Percentiles rank a stretch among this genome's conserved stretches.
Conservation (phyloP, 164 flowering plant genomes). For the Litsea cubeba region DNA sequence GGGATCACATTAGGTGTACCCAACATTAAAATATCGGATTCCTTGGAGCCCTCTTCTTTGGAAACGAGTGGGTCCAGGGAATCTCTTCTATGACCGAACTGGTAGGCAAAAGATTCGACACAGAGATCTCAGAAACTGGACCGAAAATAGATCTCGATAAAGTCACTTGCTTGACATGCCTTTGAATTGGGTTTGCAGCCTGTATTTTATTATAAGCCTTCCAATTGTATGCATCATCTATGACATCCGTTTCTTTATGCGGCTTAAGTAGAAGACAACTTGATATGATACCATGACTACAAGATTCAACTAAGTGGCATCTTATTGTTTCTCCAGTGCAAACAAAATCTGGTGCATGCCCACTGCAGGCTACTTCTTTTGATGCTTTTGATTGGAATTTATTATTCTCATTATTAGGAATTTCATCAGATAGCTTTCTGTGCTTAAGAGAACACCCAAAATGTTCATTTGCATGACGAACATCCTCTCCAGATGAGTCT, state of each 20-base stretch:
- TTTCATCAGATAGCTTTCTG: conserved; percentile 32
- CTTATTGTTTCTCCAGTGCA: conserved; percentile 15
- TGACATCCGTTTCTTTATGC: conserved; percentile 11
- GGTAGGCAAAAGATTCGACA: not conserved
- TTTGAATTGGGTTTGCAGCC: conserved; percentile 11
- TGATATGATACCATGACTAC: conserved; percentile 38
- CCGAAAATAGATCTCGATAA: conserved; percentile 33
- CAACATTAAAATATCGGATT: conserved; percentile 21
- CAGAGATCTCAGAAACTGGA: conserved; percentile 14
- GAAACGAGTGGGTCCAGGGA: conserved; percentile 8
- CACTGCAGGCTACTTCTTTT: conserved; percentile 19
- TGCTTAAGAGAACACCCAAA: conserved; percentile 27
- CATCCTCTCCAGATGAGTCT: conserved; percentile 23
- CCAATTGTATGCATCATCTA: not conserved
- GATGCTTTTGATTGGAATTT: conserved; percentile 16
- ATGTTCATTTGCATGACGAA: conserved; percentile 14
- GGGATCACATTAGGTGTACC: conserved; percentile 16
- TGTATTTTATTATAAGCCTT: conserved; percentile 16
- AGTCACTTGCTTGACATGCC: conserved; percentile 18
- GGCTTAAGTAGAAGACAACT: conserved; percentile 45
- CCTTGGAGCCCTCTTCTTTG: conserved; percentile 20
- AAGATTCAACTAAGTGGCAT: conserved; percentile 59
- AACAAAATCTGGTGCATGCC: conserved; percentile 15
- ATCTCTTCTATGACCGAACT: conserved; percentile 7
- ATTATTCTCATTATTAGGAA: conserved; percentile 11